These are phyloP conservation scores for Novymonas esmeraldas DNA, from an alignment of 208 protist species.

Conservation along the genomic window DNA sequence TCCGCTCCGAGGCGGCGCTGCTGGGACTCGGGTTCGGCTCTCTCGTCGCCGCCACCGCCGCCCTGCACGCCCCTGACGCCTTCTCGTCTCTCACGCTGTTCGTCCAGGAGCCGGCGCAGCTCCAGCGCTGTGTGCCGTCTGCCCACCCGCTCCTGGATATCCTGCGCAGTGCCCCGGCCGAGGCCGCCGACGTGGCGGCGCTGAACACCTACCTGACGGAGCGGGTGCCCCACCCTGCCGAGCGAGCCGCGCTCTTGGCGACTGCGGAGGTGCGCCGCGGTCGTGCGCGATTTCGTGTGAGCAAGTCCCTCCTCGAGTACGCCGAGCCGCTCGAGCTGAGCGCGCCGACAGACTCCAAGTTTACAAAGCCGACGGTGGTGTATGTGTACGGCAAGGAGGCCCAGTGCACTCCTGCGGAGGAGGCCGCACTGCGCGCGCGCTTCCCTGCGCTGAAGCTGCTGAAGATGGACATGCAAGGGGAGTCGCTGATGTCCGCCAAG, in stretches of 20 bases:
- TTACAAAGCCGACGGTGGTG: slow-evolving; percentile 50
- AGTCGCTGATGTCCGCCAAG: slow-evolving; percentile 21
- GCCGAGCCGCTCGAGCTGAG: slow-evolving; percentile 19
- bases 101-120: slow-evolving; percentile 47
- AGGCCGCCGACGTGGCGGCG: slow-evolving; percentile 25
- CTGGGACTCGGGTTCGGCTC: slow-evolving; percentile 78
- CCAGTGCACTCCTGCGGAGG: slow-evolving; percentile 22
- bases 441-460: slow-evolving; percentile 47
- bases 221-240: slow-evolving; percentile 42
- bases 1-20: slow-evolving; percentile 44
- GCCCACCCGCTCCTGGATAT: slow-evolving; percentile 32
- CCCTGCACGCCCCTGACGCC: slow-evolving; percentile 54
- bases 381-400: slow-evolving; percentile 29
- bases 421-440: slow-evolving; percentile 27
- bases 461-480: slow-evolving; percentile 30
- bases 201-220: slow-evolving; percentile 50
- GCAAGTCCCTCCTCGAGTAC: slow-evolving; percentile 38
- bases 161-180: slow-evolving; percentile 29
- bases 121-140: slow-evolving; percentile 45
- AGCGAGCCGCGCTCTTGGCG: slow-evolving; percentile 64
- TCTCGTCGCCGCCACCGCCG: slow-evolving; percentile 61
- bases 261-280: slow-evolving; percentile 38
- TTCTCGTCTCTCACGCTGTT: slow-evolving; percentile 71
- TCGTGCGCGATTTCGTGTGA: slow-evolving; percentile 44
- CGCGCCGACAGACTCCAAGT: slow-evolving; percentile 23